A percentile compares a stretch with the other conserved stretches of the same genome.
Evolutionary conservation across 2,329 filamentous ascomycete species (phyloP).

Genomic region (Davidsoniella virescens): DNA sequence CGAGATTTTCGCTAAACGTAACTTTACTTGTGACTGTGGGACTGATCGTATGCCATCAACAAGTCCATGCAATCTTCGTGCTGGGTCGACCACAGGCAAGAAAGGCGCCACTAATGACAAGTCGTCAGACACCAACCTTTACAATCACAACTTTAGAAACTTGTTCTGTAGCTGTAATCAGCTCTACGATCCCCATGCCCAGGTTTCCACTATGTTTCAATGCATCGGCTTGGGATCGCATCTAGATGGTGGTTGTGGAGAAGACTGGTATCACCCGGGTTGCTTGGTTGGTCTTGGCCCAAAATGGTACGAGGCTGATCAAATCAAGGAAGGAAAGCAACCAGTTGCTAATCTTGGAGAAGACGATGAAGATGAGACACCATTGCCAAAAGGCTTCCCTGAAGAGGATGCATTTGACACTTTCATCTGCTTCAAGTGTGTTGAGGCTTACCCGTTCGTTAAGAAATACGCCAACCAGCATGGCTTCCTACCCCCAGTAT

Average conservation of each 20-base stretch:
- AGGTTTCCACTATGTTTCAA: conserved; percentile 97
- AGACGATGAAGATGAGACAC: conserved; percentile 35
- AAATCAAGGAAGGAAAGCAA: neutral
- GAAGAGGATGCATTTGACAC: conserved; percentile 76
- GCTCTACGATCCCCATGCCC: conserved; percentile 72
- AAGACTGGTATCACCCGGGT: conserved; percentile 96
- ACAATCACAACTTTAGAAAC: conserved; percentile 93
- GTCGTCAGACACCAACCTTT: conserved; percentile 59
- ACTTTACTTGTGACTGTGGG: conserved; percentile 93
- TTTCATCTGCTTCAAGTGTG: conserved; percentile 87
- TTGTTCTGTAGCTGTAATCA: conserved; percentile 80
- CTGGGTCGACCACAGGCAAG: conserved; percentile 54
- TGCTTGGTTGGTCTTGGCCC: conserved; percentile 71
- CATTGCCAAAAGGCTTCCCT: conserved; percentile 73
- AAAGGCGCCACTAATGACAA: conserved; percentile 63
- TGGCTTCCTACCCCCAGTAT: conserved; percentile 66
- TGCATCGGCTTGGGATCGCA: conserved; percentile 70
- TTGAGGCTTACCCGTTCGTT: conserved; percentile 79
- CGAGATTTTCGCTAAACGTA: conserved; percentile 87
- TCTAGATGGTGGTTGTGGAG: conserved; percentile 77
- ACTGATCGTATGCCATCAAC: conserved; percentile 59
- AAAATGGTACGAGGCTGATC: conserved; percentile 42
- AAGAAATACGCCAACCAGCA: conserved; percentile 66
- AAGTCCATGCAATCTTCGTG: conserved; percentile 59
- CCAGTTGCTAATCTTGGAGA: neutral